These are phyloP conservation scores for Euphorbia corollata DNA, from an alignment of 441 rosid genomes.

Conservation along the genomic window DNA sequence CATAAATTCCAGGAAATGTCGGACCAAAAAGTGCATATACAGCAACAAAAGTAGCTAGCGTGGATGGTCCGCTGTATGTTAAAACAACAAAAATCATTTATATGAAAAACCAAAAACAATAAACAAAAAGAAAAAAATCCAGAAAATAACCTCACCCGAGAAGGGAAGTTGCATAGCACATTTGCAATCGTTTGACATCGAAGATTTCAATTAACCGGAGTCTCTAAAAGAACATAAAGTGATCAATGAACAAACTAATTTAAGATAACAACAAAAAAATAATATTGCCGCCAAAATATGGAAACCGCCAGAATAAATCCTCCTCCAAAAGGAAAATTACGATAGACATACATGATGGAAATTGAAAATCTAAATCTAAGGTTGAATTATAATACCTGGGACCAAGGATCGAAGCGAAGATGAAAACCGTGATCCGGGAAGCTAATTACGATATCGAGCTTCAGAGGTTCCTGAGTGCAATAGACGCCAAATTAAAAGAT, in stretches of 20 bases:
- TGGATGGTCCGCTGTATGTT: constrained; percentile 62
- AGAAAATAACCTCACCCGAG: constrained; percentile 49
- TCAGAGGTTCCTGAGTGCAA: constrained; percentile 63
- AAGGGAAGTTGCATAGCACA: constrained; percentile 80
- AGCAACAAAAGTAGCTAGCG: constrained; percentile 86
- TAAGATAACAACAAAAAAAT: background rate
- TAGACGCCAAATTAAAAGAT: background rate
- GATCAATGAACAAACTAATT: constrained; percentile 13
- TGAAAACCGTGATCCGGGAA: constrained; percentile 97
- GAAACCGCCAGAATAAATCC: background rate
- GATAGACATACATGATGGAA: background rate
- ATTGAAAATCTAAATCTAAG: background rate
- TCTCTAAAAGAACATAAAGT: constrained; percentile 48
- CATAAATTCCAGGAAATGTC: constrained; percentile 87
- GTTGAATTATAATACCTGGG: constrained; percentile 50
- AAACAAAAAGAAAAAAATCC: constrained; percentile 13
- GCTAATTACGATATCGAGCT: constrained; percentile 78
- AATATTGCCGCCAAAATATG: background rate
- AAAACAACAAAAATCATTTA: constrained; percentile 12
- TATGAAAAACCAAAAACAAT: background rate
- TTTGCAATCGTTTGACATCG: constrained; percentile 87
- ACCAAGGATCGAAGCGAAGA: constrained; percentile 94
- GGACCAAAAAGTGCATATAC: constrained; percentile 91
- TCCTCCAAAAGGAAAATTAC: background rate
- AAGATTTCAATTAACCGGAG: constrained; percentile 74